Conservation (phyloP, 257 asterid species). For the Solanum gandarillasii region DNA sequence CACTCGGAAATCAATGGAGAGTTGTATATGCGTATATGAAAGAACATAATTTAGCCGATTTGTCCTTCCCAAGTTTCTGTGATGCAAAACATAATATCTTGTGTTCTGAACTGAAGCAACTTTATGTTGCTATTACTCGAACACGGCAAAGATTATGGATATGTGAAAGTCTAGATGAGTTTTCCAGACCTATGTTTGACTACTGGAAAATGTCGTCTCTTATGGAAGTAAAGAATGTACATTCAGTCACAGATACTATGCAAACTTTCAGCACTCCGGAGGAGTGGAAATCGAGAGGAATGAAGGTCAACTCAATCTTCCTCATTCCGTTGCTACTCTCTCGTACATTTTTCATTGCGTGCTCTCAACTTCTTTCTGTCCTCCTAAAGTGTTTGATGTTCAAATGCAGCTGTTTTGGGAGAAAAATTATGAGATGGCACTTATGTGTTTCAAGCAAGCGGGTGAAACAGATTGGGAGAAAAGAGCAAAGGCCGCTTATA, state of each 20-base stretch:
- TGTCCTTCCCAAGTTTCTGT: conserved; percentile 37
- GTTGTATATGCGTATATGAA: conserved; percentile 45
- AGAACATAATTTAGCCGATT: conserved; percentile 24
- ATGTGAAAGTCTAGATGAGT: conserved; percentile 35
- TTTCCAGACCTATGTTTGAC: conserved; percentile 44
- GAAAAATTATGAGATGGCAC: conserved; percentile 54
- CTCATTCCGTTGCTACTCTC: background rate
- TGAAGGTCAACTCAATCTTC: conserved; percentile 24
- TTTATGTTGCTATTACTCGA: conserved; percentile 60
- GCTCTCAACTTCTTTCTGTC: background rate
- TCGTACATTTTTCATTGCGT: too few species aligned
- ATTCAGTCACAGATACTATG: conserved; percentile 45
- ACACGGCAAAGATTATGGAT: conserved; percentile 70
- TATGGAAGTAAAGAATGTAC: conserved; percentile 31
- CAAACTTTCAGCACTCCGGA: conserved; percentile 52
- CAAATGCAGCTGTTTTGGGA: conserved; percentile 50
- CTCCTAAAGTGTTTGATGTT: background rate
- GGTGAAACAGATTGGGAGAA: conserved; percentile 42
- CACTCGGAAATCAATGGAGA: conserved; percentile 54
- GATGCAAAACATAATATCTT: conserved; percentile 36
- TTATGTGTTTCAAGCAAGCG: conserved; percentile 50
- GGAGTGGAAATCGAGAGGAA: conserved; percentile 59
- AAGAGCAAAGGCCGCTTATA: conserved; percentile 43
- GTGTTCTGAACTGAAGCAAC: conserved; percentile 57
- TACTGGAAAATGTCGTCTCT: conserved; percentile 45